Percentiles rank a stretch among this genome's conserved stretches.
These are phyloP conservation scores for Atkinsonella texensis DNA, from an alignment of 2,329 filamentous ascomycete genomes.

Conservation along the genomic window DNA sequence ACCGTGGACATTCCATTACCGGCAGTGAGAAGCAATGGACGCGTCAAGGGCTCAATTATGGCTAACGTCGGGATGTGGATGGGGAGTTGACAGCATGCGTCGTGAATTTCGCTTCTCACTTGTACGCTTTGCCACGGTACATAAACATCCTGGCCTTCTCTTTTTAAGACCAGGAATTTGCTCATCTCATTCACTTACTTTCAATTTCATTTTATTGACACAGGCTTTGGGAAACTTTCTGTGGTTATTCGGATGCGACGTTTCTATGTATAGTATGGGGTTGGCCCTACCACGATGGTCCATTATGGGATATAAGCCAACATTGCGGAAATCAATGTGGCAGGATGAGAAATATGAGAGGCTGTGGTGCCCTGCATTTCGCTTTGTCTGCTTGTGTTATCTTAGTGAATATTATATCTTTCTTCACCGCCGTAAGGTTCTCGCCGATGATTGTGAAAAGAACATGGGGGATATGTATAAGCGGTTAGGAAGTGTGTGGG, in stretches of 20 bases:
- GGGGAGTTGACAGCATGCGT: not conserved
- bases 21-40: not conserved
- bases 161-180: conserved; percentile 5
- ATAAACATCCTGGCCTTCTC: conserved; percentile 20
- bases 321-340: conserved; percentile 2
- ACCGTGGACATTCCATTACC: not conserved
- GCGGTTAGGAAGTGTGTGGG: no score
- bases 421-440: conserved; percentile 1
- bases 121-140: conserved; percentile 24
- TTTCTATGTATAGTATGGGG: conserved; percentile 7
- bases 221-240: not conserved
- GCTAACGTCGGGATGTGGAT: conserved; percentile 2
- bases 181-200: conserved; percentile 4
- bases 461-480: no score
- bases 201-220: not conserved
- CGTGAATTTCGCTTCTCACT: conserved; percentile 19
- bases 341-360: conserved; percentile 4
- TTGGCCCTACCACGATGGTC: conserved; percentile 10
- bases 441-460: not conserved
- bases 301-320: conserved; percentile 8
- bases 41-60: not conserved
- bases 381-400: not conserved
- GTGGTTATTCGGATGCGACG: not conserved
- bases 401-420: not conserved
- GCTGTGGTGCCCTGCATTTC: conserved; percentile 9